These are phyloP conservation scores for Yamadazyma jaroonii DNA, from an alignment of 1,139 yeast genomes.

Conservation along the genomic window DNA sequence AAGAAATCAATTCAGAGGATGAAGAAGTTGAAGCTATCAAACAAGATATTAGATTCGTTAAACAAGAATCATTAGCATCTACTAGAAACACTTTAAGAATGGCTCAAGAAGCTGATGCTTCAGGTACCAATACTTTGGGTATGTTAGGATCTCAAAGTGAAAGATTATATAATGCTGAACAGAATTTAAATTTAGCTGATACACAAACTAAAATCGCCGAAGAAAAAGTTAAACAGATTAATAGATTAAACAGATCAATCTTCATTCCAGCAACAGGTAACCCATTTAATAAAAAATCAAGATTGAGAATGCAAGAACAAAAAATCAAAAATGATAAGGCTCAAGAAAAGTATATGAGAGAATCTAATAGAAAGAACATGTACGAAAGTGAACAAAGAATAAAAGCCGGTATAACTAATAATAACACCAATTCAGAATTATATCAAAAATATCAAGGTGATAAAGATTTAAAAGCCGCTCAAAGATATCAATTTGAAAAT, in stretches of 20 bases:
- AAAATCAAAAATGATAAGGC: slow-evolving; percentile 63
- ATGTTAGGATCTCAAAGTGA: slow-evolving; percentile 93
- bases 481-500: slow-evolving; percentile 48
- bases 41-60: slow-evolving; percentile 79
- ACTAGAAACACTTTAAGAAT: slow-evolving; percentile 83
- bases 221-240: slow-evolving; percentile 77
- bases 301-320: slow-evolving; percentile 75
- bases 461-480: slow-evolving; percentile 45
- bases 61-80: slow-evolving; percentile 82
- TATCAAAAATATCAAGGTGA: slow-evolving; percentile 52
- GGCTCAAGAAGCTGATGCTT: slow-evolving; percentile 90
- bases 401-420: slow-evolving; percentile 39
- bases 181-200: slow-evolving; percentile 70
- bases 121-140: slow-evolving; percentile 87
- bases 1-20: slow-evolving; percentile 57
- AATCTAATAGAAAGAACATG: slow-evolving; percentile 40
- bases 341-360: slow-evolving; percentile 54
- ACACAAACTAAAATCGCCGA: slow-evolving; percentile 83
- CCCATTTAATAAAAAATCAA: slow-evolving; percentile 83
- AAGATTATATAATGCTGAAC: slow-evolving; percentile 75
- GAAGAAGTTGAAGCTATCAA: slow-evolving; percentile 89
- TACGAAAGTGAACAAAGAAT: slow-evolving; percentile 47
- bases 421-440: slow-evolving; percentile 36
- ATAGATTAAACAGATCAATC: slow-evolving; percentile 76
- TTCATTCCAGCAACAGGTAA: slow-evolving; percentile 79